A percentile compares a stretch with the other conserved stretches of the same genome.
These are phyloP conservation scores for Zygnema circumcarinatum DNA, from an alignment of 139 green algal genomes.

Conservation along the genomic window DNA sequence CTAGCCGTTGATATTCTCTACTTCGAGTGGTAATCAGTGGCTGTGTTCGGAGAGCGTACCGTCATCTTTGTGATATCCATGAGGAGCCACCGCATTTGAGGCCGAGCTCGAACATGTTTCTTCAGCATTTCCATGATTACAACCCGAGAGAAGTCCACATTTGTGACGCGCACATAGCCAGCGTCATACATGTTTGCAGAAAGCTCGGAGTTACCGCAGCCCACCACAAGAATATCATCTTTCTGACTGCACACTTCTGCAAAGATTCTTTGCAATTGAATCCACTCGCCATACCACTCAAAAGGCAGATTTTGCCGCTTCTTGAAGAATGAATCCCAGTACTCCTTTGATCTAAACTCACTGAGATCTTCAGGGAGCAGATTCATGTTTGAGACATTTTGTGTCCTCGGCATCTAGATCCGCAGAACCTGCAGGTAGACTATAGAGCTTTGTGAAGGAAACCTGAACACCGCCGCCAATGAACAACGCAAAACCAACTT, in stretches of 20 bases:
- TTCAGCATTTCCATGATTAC: constrained; percentile 69
- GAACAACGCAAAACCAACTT: no score
- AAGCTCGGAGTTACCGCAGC: constrained; percentile 73
- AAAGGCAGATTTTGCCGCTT: constrained; percentile 60
- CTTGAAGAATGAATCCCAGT: constrained; percentile 56
- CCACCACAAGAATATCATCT: constrained; percentile 42
- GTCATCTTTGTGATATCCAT: constrained; percentile 72
- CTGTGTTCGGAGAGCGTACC: no score
- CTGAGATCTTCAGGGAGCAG: constrained; percentile 19
- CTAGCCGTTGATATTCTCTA: no score
- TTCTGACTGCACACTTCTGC: background rate
- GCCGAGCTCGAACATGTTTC: constrained; percentile 65
- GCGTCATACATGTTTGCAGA: constrained; percentile 70
- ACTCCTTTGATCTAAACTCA: constrained; percentile 49
- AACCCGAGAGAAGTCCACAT: constrained; percentile 69
- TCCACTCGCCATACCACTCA: constrained; percentile 73
- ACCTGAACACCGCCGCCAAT: no score
- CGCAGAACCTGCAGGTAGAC: no score
- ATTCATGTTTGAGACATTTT: constrained; percentile 20
- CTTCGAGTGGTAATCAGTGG: no score
- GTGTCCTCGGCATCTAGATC: background rate
- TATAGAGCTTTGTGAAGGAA: no score
- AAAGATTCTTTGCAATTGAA: constrained; percentile 27
- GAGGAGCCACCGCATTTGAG: constrained; percentile 70
- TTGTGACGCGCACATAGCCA: constrained; percentile 65